These are phyloP conservation scores for Haplosporangium sp. DNA, from an alignment of 371 early-diverging fungal species.

Conservation along the genomic window DNA sequence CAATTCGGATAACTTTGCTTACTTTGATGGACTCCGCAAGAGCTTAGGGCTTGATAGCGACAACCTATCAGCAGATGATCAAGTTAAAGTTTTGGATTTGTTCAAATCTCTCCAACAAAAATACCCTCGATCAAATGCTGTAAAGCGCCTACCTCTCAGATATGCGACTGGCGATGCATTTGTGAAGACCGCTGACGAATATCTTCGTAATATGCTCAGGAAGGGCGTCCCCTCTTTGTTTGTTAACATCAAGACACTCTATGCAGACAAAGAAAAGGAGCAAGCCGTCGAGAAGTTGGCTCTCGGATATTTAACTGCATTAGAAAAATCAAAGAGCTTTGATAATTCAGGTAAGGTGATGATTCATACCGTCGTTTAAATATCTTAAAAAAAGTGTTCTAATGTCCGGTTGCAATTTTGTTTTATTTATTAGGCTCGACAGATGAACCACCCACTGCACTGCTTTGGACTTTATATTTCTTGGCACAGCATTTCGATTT, in stretches of 20 bases:
- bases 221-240: conserved; percentile 96
- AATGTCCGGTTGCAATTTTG: background rate
- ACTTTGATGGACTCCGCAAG: conserved; percentile 75
- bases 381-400: background rate
- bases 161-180: conserved; percentile 83
- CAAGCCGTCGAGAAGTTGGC: conserved; percentile 74
- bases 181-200: conserved; percentile 67
- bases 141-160: conserved; percentile 80
- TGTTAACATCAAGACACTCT: conserved; percentile 81
- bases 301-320: conserved; percentile 65
- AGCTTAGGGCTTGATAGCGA: conserved; percentile 58
- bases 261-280: conserved; percentile 75
- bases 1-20: conserved; percentile 85
- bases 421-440: conserved; percentile 34
- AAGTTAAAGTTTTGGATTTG: conserved; percentile 57
- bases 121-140: conserved; percentile 86
- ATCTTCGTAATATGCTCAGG: conserved; percentile 78
- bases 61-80: conserved; percentile 55
- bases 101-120: conserved; percentile 73
- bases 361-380: too few species aligned
- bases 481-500: conserved; percentile 90
- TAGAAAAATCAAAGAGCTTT: conserved; percentile 66
- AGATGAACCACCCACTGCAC: conserved; percentile 82
- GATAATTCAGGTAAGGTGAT: conserved; percentile 42
- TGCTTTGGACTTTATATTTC: conserved; percentile 90